These are phyloP conservation scores for Tolypocladium album DNA, from an alignment of 2,329 filamentous ascomycete species.

Conservation along the genomic window DNA sequence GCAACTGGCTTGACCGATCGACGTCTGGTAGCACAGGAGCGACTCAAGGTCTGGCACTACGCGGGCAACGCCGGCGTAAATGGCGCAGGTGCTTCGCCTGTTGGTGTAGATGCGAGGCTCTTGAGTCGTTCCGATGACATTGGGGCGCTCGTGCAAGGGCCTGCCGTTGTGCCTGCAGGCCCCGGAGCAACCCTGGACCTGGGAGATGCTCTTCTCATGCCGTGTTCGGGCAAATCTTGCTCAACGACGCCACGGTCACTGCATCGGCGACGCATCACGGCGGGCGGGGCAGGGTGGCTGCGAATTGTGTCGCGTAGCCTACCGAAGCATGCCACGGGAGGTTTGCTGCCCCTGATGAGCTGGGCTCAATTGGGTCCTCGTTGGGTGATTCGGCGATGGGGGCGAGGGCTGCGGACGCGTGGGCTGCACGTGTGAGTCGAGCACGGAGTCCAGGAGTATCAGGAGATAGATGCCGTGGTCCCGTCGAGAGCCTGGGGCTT, in stretches of 20 bases:
- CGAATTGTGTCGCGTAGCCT: background rate
- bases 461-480: too few relatives aligned
- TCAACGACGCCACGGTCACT: background rate
- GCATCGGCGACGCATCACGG: background rate
- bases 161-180: background rate
- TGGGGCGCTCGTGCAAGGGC: background rate
- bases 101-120: background rate
- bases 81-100: background rate
- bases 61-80: background rate
- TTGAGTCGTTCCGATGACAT: background rate
- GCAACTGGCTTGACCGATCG: background rate
- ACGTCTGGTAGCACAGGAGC: background rate
- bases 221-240: background rate
- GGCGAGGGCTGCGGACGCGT: too few relatives aligned
- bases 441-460: too few relatives aligned
- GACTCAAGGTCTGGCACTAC: background rate
- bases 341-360: too few relatives aligned
- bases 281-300: background rate
- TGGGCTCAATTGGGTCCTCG: too few relatives aligned
- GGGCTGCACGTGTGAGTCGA: too few relatives aligned
- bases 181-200: background rate
- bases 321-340: too few relatives aligned
- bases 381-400: too few relatives aligned
- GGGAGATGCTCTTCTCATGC: background rate
- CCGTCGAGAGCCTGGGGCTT: too few relatives aligned